Base-by-base conservation (phyloP, 768 basidiomycete genomes). In the Mycena vitilis region DNA sequence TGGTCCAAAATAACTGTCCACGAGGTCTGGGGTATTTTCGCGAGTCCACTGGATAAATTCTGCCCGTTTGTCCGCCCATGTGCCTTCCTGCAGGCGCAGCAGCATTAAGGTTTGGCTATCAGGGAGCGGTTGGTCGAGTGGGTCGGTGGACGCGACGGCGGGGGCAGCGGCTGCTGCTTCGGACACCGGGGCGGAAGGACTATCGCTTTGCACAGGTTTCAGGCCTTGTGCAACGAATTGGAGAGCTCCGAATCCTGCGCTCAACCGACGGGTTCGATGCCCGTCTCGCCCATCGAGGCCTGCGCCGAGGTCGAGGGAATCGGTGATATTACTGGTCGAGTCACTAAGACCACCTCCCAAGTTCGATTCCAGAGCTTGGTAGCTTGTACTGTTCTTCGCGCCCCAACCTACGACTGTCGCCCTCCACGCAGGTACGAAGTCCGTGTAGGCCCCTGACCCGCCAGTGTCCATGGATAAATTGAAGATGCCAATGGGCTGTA, bases 391-490 rank as follows among this genome's bases (percentile, higher is more conserved):
- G 40, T 40, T 40, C 15, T 40, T 10, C 10, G 34, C 47, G 23
- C 38, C 40, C 15, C 15, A 48, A 4, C 47, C 55, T 15, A 38
- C 10, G 48, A 58, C 23, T 22, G 47, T 65, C 37, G 63, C 63
- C 25, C 22, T 58, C 63, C 63, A 65, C 7, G 55, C 55, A 8
- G 63, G 55, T 5, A 13, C 37, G 18, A 13, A 65, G 13, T 65
- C 34, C 4, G 47, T 57, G 10, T 22, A 23, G 5, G 16, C 0
- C 16, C 63, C 63, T 13, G 16, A 8, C 3, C 55, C 63, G 20
- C 63, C 63, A 42, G 30, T 40, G 20, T 52, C 49, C 63, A 65
- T 65, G 15, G 63, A n/a, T 4, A 51, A 40, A 20, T 65, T 65
- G 23, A 65, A 51, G 18, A 49, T 65, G 2, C 47, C 37, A 6